phyloP scores from a whole-genome alignment of 306 rosid genomes.

The Pterocarpus macrocarpus region DNA sequence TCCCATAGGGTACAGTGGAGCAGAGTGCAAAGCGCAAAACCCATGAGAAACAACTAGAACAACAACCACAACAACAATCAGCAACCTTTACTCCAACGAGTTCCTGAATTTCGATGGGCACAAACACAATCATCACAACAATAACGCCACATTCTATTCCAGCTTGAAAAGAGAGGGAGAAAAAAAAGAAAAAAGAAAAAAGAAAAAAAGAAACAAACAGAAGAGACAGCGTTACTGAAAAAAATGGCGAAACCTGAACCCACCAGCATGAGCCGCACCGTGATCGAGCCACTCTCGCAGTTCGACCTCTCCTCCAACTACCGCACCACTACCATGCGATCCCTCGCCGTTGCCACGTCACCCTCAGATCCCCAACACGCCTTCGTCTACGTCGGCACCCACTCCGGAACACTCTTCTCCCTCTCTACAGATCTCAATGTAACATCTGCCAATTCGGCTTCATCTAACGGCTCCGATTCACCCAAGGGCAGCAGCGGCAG shows the following conservation, averaged over 20 bases:
- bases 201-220: too few relatives aligned
- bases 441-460: background rate
- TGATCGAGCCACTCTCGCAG: conserved; percentile 76
- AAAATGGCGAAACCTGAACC: conserved; percentile 66
- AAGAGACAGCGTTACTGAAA: too few relatives aligned
- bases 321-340: conserved; percentile 61
- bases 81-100: background rate
- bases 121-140: background rate
- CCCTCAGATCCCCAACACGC: conserved; percentile 56
- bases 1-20: background rate
- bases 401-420: conserved; percentile 71
- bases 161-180: too few relatives aligned
- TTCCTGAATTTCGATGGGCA: background rate
- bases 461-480: background rate
- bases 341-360: conserved; percentile 61
- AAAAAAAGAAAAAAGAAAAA: too few relatives aligned
- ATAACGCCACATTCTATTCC: too few relatives aligned
- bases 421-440: conserved; percentile 56
- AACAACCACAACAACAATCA: too few relatives aligned
- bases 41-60: too few relatives aligned
- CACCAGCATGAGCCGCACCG: conserved; percentile 63
- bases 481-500: conserved; percentile 5
- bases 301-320: conserved; percentile 68
- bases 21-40: conserved; percentile 11
- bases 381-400: conserved; percentile 70